Conservation (phyloP, 1,284 basidiomycete genomes). For the Tilletia indica region DNA sequence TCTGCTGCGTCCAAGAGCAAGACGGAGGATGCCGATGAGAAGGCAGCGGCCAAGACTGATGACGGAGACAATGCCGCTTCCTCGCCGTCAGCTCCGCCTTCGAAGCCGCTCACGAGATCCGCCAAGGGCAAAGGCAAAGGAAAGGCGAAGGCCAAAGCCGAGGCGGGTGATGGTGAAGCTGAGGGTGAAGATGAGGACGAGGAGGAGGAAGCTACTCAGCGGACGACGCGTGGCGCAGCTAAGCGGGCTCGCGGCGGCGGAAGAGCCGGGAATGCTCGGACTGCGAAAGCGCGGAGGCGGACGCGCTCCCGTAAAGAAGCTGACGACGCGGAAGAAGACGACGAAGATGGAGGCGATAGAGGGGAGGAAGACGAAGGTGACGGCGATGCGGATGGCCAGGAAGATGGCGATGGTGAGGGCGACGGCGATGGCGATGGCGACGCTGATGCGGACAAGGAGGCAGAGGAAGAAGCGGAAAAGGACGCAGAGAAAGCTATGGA, state of each 20-base stretch:
- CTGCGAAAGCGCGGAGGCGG: background rate
- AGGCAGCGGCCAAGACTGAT: background rate
- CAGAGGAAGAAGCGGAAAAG: background rate
- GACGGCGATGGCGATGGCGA: background rate
- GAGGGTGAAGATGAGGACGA: conserved; percentile 31
- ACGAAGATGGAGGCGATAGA: background rate
- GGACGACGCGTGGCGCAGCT: background rate
- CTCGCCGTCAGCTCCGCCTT: background rate
- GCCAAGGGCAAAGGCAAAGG: background rate
- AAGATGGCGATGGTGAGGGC: background rate
- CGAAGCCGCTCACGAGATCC: background rate
- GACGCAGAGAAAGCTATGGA: conserved; percentile 9
- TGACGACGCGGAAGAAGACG: conserved; percentile 20
- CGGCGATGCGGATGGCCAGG: background rate
- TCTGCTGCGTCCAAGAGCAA: too few species aligned
- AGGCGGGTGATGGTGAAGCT: conserved; percentile 27
- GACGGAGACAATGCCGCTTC: background rate
- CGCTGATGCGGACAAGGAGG: background rate
- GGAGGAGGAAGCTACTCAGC: background rate
- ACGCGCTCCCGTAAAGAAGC: conserved; percentile 51
- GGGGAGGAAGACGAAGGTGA: conserved; percentile 21
- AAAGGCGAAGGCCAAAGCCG: background rate
- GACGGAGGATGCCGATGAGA: background rate
- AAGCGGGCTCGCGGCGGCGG: background rate
- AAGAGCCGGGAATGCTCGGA: background rate